phyloP scores from a whole-genome alignment of 768 basidiomycete species.

The Tricholoma hemisulphureum region DNA sequence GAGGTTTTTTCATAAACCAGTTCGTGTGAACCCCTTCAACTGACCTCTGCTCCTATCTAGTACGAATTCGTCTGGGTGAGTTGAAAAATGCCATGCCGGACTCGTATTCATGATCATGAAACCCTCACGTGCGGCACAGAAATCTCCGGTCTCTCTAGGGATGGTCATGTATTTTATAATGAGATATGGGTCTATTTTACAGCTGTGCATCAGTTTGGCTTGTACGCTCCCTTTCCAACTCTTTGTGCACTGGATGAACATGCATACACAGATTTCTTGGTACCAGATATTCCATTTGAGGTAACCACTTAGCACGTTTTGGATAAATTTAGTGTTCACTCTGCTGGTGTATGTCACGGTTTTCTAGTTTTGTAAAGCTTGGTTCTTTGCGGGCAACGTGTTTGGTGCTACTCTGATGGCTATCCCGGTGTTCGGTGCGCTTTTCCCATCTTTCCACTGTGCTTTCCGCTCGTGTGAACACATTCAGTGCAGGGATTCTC shows the following conservation, averaged over 20 bases:
- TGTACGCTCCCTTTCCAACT: neutral
- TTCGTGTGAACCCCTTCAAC: neutral
- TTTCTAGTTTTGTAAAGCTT: neutral
- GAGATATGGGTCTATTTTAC: neutral
- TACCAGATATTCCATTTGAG: neutral
- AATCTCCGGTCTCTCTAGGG: neutral
- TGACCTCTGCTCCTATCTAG: neutral
- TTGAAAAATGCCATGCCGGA: neutral
- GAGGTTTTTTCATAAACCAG: neutral
- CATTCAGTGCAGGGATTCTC: neutral
- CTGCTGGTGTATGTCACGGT: too few species aligned
- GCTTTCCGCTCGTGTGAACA: neutral
- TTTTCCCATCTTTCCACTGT: neutral
- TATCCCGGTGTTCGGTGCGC: neutral
- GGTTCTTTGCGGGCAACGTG: neutral
- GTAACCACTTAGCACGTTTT: neutral
- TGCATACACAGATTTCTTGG: neutral
- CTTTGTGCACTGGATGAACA: neutral
- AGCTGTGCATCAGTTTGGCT: neutral
- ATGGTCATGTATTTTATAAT: neutral
- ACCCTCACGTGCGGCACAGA: neutral
- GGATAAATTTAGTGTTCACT: too few species aligned
- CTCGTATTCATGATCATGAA: neutral
- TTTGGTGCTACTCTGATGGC: neutral
- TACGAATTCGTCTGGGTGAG: neutral